These are phyloP conservation scores for Agaricus blazei DNA, from an alignment of 768 basidiomycete genomes.

Conservation along the genomic window DNA sequence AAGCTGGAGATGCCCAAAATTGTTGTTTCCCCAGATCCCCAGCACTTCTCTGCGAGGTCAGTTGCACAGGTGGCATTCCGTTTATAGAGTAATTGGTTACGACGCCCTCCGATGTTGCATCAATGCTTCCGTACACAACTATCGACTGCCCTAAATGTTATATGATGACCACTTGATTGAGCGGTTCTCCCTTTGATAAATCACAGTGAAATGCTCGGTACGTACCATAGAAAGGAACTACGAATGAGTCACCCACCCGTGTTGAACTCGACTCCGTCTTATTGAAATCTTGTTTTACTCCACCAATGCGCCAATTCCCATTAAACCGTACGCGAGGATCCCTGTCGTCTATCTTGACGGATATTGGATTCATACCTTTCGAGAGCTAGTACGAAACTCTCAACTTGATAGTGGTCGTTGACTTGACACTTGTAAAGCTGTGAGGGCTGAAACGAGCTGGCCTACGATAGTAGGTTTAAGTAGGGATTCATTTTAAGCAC, in stretches of 20 bases:
- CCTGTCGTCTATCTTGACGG: constrained; percentile 27
- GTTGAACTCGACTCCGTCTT: constrained; percentile 30
- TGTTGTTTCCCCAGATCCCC: constrained; percentile 26
- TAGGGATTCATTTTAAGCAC: too few species aligned
- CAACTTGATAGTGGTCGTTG: too few species aligned
- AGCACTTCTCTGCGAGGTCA: constrained; percentile 20
- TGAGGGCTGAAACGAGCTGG: too few species aligned
- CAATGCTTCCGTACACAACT: constrained; percentile 29
- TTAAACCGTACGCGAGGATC: constrained; percentile 26
- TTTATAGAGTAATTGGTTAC: constrained; percentile 31
- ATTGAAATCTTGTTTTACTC: constrained; percentile 19
- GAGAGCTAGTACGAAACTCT: background rate
- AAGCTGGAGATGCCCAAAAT: constrained; percentile 27
- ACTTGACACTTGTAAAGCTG: background rate
- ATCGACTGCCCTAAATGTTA: constrained; percentile 27
- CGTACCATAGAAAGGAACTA: constrained; percentile 29
- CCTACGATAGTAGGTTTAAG: too few species aligned
- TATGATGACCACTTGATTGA: constrained; percentile 28
- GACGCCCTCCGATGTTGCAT: constrained; percentile 29
- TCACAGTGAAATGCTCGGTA: background rate
- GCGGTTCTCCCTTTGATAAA: background rate
- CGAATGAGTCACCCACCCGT: constrained; percentile 26
- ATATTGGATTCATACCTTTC: background rate
- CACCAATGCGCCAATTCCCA: constrained; percentile 29
- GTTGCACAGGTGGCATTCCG: constrained; percentile 18